Base-by-base conservation (phyloP, 441 rosid genomes). In the Melastoma candidum region DNA sequence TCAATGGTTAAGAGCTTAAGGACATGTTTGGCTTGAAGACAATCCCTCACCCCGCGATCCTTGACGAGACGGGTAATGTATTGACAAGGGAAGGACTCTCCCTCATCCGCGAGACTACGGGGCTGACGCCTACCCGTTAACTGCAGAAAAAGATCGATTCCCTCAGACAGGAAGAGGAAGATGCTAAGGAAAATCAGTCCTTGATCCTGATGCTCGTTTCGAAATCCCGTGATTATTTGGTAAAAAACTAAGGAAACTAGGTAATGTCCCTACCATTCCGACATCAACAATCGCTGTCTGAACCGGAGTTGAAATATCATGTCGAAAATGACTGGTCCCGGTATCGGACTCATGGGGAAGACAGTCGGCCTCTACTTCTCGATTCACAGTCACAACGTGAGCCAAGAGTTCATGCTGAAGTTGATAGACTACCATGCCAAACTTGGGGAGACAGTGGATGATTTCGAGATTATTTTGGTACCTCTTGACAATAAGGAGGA, bases 121-220 rank as follows among this genome's bases (percentile, higher is more conserved):
- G 3, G 62, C 66, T 3, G 71, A 74, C 44, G 67, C 74, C 4
- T 63, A 74, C 59, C 82, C 74, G 22, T 74, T 77, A 53, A 70
- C 68, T 0, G 54, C 69, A 3, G 55, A 59, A 17, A 8, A 64
- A 48, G 29, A 46, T 65, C 44, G 45, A 50, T 26, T 58, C 58
- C 46, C 24, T 72, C 48, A 53, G 67, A 7, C 68, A 48, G 5
- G 63, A 60, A 51, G 68, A 65, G 47, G 60, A 44, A 26, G 79
- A 63, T 10, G 54, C 63, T 13, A 41, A 54, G 52, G 53, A 36
- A 39, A 60, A 60, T 46, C 64, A 60, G 47, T 44, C 51, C 10
- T 0, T 46, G 57, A 22, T 50, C 24, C 51, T 57, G n/a, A 26
- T 60, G 8, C 48, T 60, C 22, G 52, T 60, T 46, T 45, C 59